Evolutionary conservation across 305 asterid species (phyloP).

Genomic region (Rubia peregrina): DNA sequence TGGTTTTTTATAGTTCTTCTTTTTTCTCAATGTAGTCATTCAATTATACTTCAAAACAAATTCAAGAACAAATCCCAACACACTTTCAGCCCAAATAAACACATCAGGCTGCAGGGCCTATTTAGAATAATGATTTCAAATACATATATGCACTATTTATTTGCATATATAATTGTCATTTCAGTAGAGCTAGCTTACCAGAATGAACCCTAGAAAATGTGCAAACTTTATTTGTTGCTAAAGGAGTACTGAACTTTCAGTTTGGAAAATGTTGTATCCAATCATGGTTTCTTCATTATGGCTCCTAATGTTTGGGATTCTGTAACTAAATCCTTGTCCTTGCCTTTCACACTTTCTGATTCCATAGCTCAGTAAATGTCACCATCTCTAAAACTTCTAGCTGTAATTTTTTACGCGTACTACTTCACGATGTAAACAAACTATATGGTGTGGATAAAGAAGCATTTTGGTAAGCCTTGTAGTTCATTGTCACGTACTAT

Average conservation of each 20-base stretch:
- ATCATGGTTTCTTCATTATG: conserved; percentile 60
- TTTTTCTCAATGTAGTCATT: too few relatives aligned
- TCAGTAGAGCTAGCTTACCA: too few relatives aligned
- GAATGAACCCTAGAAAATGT: too few relatives aligned
- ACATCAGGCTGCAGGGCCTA: too few relatives aligned
- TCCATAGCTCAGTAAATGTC: conserved; percentile 10
- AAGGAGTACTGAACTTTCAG: conserved; percentile 15
- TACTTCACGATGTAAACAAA: conserved; percentile 2
- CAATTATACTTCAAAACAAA: too few relatives aligned
- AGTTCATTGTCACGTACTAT: neutral
- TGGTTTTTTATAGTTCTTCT: too few relatives aligned
- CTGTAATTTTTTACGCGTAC: conserved; percentile 9
- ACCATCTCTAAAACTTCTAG: conserved; percentile 30
- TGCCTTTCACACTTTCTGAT: conserved; percentile 30
- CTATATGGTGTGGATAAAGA: conserved; percentile 16
- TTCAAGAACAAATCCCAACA: too few relatives aligned
- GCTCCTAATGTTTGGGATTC: conserved; percentile 49
- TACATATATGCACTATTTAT: too few relatives aligned
- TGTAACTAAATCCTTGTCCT: conserved; percentile 18
- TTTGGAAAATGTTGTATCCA: conserved; percentile 42
- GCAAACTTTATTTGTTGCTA: neutral
- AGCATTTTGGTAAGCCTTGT: conserved; percentile 19
- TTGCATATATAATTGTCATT: too few relatives aligned
- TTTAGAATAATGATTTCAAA: too few relatives aligned
- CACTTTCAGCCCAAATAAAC: too few relatives aligned